phyloP scores from a whole-genome alignment of 1,284 basidiomycete species.

The Ustilago sp. region DNA sequence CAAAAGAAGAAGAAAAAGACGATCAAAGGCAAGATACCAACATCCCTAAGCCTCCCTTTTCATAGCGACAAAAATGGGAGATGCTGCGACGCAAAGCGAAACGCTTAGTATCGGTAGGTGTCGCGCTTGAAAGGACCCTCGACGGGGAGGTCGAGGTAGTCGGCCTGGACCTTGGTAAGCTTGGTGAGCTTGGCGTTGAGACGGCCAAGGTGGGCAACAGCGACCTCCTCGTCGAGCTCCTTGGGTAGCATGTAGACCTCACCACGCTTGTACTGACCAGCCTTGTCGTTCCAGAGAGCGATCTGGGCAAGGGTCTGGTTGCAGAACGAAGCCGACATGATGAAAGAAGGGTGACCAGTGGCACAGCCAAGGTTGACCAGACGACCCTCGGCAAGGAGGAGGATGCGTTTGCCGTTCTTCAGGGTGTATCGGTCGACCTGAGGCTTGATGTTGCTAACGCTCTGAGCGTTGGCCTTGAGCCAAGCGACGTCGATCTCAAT shows the following conservation, averaged over 20 bases:
- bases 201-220: constrained; percentile 89
- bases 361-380: constrained; percentile 96
- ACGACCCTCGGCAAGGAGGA: constrained; percentile 97
- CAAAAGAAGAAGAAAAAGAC: constrained; percentile 11
- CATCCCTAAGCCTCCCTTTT: constrained; percentile 20
- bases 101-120: constrained; percentile 69
- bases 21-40: constrained; percentile 24
- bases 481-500: constrained; percentile 99
- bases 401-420: constrained; percentile 78
- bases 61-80: neutral
- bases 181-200: constrained; percentile 93
- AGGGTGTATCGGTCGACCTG: constrained; percentile 99
- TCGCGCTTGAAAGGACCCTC: constrained; percentile 85
- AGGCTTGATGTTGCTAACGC: constrained; percentile 93
- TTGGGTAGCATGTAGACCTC: constrained; percentile 79
- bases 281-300: constrained; percentile 89
- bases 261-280: constrained; percentile 80
- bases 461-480: constrained; percentile 92
- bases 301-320: constrained; percentile 99
- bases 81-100: neutral
- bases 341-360: constrained; percentile 76
- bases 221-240: constrained; percentile 98
- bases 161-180: constrained; percentile 82
- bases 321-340: constrained; percentile 99
- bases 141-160: constrained; percentile 90